Conservation (phyloP, 192 early-diverging fungal species). For the Backusella tuberculispora region DNA sequence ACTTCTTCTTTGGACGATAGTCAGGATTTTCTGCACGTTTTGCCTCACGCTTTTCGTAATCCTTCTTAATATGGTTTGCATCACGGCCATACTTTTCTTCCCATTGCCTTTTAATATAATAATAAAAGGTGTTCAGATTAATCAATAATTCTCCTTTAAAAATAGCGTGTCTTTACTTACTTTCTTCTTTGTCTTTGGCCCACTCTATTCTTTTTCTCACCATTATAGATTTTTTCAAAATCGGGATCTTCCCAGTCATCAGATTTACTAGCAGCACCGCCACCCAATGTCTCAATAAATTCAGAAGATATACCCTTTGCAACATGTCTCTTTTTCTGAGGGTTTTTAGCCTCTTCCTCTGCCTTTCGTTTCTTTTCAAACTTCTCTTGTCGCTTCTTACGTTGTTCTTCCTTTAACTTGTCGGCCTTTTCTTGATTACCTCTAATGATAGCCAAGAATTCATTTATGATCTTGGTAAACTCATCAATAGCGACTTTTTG, state of each 20-base stretch:
- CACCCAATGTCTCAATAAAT: slow-evolving; percentile 14
- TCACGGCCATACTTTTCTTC: slow-evolving; percentile 39
- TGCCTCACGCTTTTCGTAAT: slow-evolving; percentile 18
- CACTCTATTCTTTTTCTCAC: slow-evolving; percentile 34
- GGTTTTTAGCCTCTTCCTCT: background rate
- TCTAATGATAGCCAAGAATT: slow-evolving; percentile 9
- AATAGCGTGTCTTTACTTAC: slow-evolving; percentile 27
- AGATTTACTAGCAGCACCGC: background rate
- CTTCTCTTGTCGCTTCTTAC: background rate
- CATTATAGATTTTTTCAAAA: slow-evolving; percentile 43
- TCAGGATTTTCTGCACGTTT: background rate
- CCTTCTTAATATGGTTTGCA: slow-evolving; percentile 35
- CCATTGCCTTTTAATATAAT: slow-evolving; percentile 29
- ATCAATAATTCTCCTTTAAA: background rate
- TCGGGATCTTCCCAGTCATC: slow-evolving; percentile 33
- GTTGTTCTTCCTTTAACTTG: background rate
- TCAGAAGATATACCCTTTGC: slow-evolving; percentile 7
- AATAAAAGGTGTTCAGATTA: background rate
- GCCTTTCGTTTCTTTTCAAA: slow-evolving; percentile 10
- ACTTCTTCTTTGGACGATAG: slow-evolving; percentile 23
- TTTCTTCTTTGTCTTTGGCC: slow-evolving; percentile 40
- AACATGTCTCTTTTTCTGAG: background rate
- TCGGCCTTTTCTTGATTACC: slow-evolving; percentile 14
- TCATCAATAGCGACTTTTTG: slow-evolving; percentile 23
- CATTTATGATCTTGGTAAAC: slow-evolving; percentile 14